Evolutionary conservation across 495 filamentous ascomycete genomes (phyloP).

Genomic region (Xylaria intraflava): DNA sequence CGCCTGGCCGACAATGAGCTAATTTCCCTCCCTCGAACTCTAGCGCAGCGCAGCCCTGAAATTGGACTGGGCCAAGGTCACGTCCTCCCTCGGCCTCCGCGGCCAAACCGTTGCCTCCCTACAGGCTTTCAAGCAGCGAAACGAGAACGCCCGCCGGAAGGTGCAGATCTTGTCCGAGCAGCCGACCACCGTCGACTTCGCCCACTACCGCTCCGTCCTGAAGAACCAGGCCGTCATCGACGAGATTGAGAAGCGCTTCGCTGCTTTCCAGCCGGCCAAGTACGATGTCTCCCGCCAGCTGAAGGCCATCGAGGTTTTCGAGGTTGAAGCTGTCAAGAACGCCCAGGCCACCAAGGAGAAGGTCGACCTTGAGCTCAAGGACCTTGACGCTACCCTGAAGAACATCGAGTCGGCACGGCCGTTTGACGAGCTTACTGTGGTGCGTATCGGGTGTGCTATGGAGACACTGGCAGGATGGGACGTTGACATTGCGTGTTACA

Average conservation of each 20-base stretch:
- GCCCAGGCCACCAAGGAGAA: slow-evolving; percentile 90
- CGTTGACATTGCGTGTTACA: slow-evolving; percentile 28
- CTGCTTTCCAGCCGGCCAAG: slow-evolving; percentile 77
- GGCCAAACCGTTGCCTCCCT: slow-evolving; percentile 87
- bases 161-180: slow-evolving; percentile 69
- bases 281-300: slow-evolving; percentile 89
- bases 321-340: slow-evolving; percentile 93
- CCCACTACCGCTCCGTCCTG: slow-evolving; percentile 80
- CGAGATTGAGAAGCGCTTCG: slow-evolving; percentile 94
- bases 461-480: slow-evolving; percentile 15
- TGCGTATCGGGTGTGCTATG: slow-evolving; percentile 47
- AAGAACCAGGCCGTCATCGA: slow-evolving; percentile 92
- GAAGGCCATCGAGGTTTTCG: slow-evolving; percentile 96
- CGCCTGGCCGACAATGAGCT: slow-evolving; percentile 33
- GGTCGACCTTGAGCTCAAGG: slow-evolving; percentile 87
- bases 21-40: slow-evolving; percentile 35
- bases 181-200: slow-evolving; percentile 82
- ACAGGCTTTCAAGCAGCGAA: slow-evolving; percentile 97
- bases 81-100: slow-evolving; percentile 86
- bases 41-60: slow-evolving; percentile 98
- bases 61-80: slow-evolving; percentile 95
- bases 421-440: slow-evolving; percentile 96
- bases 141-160: slow-evolving; percentile 96
- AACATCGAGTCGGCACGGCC: slow-evolving; percentile 96
- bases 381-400: slow-evolving; percentile 85